Conservation (phyloP, 2,329 filamentous ascomycete genomes). For the Calonectria leucothoes region DNA sequence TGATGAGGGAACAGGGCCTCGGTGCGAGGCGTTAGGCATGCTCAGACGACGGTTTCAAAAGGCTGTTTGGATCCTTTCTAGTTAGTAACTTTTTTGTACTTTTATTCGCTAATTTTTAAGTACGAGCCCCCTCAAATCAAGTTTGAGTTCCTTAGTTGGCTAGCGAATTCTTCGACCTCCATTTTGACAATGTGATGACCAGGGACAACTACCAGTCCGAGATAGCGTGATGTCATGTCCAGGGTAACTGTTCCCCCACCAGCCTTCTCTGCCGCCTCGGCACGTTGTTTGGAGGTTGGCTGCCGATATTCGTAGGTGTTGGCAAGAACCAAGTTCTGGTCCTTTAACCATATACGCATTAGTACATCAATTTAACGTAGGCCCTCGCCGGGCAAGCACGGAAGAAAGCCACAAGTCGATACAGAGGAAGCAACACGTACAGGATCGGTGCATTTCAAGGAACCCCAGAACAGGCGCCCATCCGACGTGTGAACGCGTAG, state of each 20-base stretch:
- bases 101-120: constrained; percentile 42
- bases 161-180: constrained; percentile 82
- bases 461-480: constrained; percentile 87
- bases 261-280: constrained; percentile 49
- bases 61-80: constrained; percentile 36
- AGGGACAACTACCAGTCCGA: constrained; percentile 91
- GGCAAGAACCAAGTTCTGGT: constrained; percentile 87
- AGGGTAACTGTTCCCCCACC: constrained; percentile 63
- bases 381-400: background rate
- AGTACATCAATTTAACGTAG: constrained; percentile 2
- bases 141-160: constrained; percentile 55
- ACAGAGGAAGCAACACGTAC: constrained; percentile 62
- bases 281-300: constrained; percentile 66
- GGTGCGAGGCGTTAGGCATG: constrained; percentile 44
- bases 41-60: constrained; percentile 36
- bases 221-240: constrained; percentile 85
- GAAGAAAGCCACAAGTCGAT: background rate
- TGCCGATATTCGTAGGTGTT: constrained; percentile 90
- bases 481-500: constrained; percentile 85
- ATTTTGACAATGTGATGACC: constrained; percentile 88
- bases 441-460: constrained; percentile 94
- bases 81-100: constrained; percentile 41
- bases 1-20: constrained; percentile 35
- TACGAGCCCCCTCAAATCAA: constrained; percentile 26
- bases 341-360: constrained; percentile 61